Conservation (phyloP, 345 rosid species). For the Theobroma cacao region DNA sequence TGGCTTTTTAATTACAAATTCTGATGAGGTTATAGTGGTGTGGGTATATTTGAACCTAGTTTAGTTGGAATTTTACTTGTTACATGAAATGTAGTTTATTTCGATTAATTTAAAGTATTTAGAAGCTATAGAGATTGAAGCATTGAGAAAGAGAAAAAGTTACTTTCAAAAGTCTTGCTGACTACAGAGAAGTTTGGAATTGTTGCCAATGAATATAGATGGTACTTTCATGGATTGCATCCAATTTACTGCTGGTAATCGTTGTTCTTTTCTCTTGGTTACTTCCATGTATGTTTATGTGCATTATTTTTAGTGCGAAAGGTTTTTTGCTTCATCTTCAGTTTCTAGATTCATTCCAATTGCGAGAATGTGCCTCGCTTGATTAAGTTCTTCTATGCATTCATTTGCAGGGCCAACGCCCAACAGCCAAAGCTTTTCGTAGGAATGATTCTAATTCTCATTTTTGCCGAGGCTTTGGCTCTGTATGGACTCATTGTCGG, state of each 20-base stretch:
- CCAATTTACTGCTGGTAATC: background rate
- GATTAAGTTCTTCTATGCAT: background rate
- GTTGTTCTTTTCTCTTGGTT: background rate
- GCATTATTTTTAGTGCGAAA: background rate
- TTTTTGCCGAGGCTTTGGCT: constrained; percentile 58
- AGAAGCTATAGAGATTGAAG: background rate
- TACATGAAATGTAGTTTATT: background rate
- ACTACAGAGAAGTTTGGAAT: background rate
- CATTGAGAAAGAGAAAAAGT: background rate
- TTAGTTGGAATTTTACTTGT: background rate
- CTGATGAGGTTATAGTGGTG: background rate
- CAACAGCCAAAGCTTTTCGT: constrained; percentile 60
- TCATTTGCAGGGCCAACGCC: constrained; percentile 42
- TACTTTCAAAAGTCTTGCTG: background rate
- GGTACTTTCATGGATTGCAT: background rate
- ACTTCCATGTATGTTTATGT: background rate
- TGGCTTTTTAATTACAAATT: background rate
- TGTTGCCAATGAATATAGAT: background rate
- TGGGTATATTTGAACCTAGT: background rate
- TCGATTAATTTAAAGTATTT: background rate
- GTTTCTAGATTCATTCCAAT: background rate
- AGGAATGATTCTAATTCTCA: constrained; percentile 58
- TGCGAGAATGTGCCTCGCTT: background rate
- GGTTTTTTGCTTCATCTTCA: background rate
- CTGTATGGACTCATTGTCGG: constrained; percentile 54